phyloP scores from a whole-genome alignment of 331 rosid genomes.

The Pyracantha coccinea region DNA sequence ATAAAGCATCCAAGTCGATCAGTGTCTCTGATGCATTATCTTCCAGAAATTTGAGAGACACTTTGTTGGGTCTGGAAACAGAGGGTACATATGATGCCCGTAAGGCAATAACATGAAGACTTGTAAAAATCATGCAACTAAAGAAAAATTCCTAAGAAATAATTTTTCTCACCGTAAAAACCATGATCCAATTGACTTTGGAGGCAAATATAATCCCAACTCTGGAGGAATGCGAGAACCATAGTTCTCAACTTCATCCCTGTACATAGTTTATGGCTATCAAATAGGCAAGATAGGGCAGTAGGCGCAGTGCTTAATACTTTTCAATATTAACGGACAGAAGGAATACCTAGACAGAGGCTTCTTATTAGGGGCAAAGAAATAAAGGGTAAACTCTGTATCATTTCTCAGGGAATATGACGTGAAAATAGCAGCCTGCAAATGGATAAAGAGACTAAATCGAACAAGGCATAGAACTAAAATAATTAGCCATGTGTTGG shows the following conservation, averaged over 20 bases:
- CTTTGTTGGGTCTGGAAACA: conserved; percentile 59
- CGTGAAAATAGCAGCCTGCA: conserved; percentile 79
- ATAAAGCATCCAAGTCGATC: conserved; percentile 75
- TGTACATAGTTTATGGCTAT: conserved; percentile 31
- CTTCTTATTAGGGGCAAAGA: conserved; percentile 57
- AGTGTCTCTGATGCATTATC: conserved; percentile 58
- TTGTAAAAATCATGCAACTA: conserved; percentile 17
- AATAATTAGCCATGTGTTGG: neutral
- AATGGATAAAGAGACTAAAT: conserved; percentile 22
- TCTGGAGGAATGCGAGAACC: conserved; percentile 45
- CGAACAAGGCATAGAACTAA: conserved; percentile 11
- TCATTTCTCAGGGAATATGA: conserved; percentile 72
- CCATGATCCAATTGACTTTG: conserved; percentile 74
- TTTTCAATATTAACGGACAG: conserved; percentile 10
- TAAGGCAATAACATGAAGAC: conserved; percentile 3
- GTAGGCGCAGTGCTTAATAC: neutral
- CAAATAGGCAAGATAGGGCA: conserved; percentile 4
- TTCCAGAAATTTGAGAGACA: conserved; percentile 51
- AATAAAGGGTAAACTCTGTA: conserved; percentile 55
- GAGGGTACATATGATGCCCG: conserved; percentile 6
- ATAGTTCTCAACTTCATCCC: conserved; percentile 46
- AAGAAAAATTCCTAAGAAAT: conserved; percentile 4
- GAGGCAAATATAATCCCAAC: conserved; percentile 63
- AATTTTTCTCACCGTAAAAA: conserved; percentile 65
- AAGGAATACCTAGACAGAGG: conserved; percentile 50